A percentile compares a stretch with the other conserved stretches of the same genome.
These are phyloP conservation scores for Verticillium alfalfae DNA, from an alignment of 2,329 filamentous ascomycete genomes.

Conservation along the genomic window DNA sequence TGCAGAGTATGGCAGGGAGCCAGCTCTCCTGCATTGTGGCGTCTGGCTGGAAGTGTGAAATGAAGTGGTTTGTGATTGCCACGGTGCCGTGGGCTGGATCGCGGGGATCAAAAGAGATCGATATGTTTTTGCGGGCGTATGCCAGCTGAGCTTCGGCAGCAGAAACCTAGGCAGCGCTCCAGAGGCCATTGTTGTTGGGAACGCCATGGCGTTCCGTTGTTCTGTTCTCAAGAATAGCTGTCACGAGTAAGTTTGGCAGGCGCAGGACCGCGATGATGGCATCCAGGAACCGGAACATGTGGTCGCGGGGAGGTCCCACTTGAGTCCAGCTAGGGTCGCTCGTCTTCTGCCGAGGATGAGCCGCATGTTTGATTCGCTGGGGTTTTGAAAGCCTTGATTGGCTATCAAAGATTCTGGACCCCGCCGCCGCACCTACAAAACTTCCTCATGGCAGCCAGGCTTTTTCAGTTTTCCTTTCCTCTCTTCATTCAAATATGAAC, in stretches of 20 bases:
- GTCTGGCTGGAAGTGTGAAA: constrained; percentile 16
- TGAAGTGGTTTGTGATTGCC: constrained; percentile 11
- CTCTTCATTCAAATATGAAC: constrained; percentile 30
- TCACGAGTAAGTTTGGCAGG: background rate
- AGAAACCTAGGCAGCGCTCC: constrained; percentile 47
- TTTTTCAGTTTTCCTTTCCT: constrained; percentile 12
- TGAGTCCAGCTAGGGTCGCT: background rate
- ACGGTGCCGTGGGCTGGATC: constrained; percentile 8
- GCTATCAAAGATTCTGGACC: background rate
- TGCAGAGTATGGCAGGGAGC: constrained; percentile 8
- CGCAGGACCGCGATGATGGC: constrained; percentile 2
- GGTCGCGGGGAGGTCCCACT: background rate
- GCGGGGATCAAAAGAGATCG: constrained; percentile 16
- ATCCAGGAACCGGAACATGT: constrained; percentile 7
- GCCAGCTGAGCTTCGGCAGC: constrained; percentile 52
- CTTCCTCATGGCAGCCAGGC: background rate
- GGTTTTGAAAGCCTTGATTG: background rate
- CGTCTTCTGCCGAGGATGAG: background rate
- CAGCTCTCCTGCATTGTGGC: constrained; percentile 6
- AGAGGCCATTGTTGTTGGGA: constrained; percentile 14
- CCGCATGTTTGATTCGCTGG: background rate
- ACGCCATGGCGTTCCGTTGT: background rate
- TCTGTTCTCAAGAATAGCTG: background rate
- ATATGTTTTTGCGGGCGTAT: constrained; percentile 20
- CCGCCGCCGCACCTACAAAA: background rate